phyloP scores from a whole-genome alignment of 129 eudicot species.

The Centrapalus pauciflorus region DNA sequence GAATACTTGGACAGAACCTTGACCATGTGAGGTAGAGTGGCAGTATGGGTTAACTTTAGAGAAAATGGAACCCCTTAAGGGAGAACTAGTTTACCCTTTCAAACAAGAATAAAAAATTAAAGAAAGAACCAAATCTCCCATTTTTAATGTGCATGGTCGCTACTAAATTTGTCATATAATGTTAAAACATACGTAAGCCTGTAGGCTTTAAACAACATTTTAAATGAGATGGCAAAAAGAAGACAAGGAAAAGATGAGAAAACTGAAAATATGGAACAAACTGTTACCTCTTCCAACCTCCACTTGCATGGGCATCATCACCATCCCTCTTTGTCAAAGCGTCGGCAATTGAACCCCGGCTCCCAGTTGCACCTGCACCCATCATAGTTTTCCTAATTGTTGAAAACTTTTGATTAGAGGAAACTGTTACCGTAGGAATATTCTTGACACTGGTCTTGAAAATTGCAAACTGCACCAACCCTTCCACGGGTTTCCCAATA shows the following conservation, averaged over 20 bases:
- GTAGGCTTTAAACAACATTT: background rate
- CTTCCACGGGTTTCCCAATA: constrained; percentile 30
- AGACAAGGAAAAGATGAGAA: background rate
- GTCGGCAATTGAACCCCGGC: constrained; percentile 26
- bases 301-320: constrained; percentile 61
- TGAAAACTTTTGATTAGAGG: constrained; percentile 25
- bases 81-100: background rate
- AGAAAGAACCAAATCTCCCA: background rate
- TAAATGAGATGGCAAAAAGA: background rate
- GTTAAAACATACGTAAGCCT: background rate
- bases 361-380: constrained; percentile 43
- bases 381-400: constrained; percentile 52
- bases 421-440: constrained; percentile 17
- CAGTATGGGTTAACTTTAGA: background rate
- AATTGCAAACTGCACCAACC: constrained; percentile 24
- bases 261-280: constrained; percentile 8
- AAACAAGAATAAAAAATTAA: background rate
- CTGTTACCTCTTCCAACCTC: constrained; percentile 93
- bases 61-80: background rate
- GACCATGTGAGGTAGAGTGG: background rate
- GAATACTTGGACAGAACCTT: background rate
- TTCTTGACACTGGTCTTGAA: constrained; percentile 24
- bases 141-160: background rate
- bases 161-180: background rate
- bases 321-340: constrained; percentile 52